These are phyloP conservation scores for Clonostachys rhizophaga DNA, from an alignment of 2,329 filamentous ascomycete species.

Conservation along the genomic window DNA sequence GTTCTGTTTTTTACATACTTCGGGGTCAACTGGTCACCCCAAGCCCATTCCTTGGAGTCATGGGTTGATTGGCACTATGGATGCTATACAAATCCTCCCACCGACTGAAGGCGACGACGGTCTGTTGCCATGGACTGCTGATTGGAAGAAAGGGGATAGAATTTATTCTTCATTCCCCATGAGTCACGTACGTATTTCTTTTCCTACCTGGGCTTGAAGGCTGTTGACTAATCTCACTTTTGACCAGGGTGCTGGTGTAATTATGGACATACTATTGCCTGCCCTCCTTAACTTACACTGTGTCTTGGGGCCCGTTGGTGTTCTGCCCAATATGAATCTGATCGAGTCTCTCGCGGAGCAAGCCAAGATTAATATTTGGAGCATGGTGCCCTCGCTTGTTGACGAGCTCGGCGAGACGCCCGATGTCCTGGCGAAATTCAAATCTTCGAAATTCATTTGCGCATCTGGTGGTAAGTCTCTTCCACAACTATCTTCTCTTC, in stretches of 20 bases:
- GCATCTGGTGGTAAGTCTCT: slow-evolving; percentile 17
- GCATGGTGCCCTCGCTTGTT: slow-evolving; percentile 25
- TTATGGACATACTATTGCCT: slow-evolving; percentile 33
- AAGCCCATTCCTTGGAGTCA: slow-evolving; percentile 14
- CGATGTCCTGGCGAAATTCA: slow-evolving; percentile 20
- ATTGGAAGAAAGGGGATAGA: slow-evolving; percentile 17
- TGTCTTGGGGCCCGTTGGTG: slow-evolving; percentile 23
- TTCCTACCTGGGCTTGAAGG: no score
- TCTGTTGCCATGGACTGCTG: slow-evolving; percentile 17
- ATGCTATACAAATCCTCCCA: slow-evolving; percentile 23
- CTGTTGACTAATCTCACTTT: not conserved
- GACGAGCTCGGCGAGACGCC: slow-evolving; percentile 23
- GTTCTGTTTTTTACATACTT: slow-evolving; percentile 25
- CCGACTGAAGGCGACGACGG: slow-evolving; percentile 17
- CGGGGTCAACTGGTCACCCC: slow-evolving; percentile 27
- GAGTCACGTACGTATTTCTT: slow-evolving; percentile 16
- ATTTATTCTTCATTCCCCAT: slow-evolving; percentile 29
- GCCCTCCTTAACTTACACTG: slow-evolving; percentile 25
- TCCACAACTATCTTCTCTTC: no score
- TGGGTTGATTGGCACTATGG: slow-evolving; percentile 1
- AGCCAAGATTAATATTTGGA: slow-evolving; percentile 28
- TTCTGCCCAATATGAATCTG: slow-evolving; percentile 26
- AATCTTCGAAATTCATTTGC: slow-evolving; percentile 23
- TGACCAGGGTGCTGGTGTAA: slow-evolving; percentile 29
- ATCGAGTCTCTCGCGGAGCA: slow-evolving; percentile 22